Conservation (phyloP, 2,329 filamentous ascomycete genomes). For the Fusarium pseudograminearum region DNA sequence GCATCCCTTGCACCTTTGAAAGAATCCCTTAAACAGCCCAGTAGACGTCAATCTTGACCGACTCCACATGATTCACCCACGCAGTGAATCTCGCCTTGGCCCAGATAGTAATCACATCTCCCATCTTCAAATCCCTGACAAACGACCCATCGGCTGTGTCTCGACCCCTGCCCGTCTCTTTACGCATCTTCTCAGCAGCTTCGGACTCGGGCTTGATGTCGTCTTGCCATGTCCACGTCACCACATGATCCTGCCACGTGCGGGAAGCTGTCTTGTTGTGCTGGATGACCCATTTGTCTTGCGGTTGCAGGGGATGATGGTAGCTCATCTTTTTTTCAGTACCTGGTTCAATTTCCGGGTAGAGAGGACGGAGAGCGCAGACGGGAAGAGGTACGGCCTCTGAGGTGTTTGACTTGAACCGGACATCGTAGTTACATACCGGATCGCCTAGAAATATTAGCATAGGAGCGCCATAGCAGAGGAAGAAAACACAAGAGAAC, state of each 20-base stretch:
- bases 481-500: neutral
- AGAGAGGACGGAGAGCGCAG: conserved; percentile 54
- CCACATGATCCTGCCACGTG: conserved; percentile 55
- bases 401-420: conserved; percentile 41
- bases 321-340: conserved; percentile 49
- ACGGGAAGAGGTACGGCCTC: conserved; percentile 47
- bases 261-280: conserved; percentile 57
- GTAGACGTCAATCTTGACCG: conserved; percentile 67
- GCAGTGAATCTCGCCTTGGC: conserved; percentile 66
- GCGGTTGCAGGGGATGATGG: conserved; percentile 53
- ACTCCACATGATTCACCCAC: conserved; percentile 66
- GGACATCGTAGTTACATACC: conserved; percentile 49
- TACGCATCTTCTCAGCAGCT: conserved; percentile 54
- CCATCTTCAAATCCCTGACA: conserved; percentile 66
- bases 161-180: conserved; percentile 61
- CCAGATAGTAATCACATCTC: conserved; percentile 73
- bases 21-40: conserved; percentile 61
- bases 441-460: conserved; percentile 46
- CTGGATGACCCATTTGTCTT: conserved; percentile 60
- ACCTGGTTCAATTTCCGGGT: conserved; percentile 48
- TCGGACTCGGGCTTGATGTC: conserved; percentile 58
- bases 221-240: conserved; percentile 68
- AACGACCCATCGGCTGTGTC: conserved; percentile 66
- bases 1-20: neutral
- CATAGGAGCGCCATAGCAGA: rapidly evolving